phyloP scores from a whole-genome alignment of 345 rosid species.

The Sisymbrium altissimum region DNA sequence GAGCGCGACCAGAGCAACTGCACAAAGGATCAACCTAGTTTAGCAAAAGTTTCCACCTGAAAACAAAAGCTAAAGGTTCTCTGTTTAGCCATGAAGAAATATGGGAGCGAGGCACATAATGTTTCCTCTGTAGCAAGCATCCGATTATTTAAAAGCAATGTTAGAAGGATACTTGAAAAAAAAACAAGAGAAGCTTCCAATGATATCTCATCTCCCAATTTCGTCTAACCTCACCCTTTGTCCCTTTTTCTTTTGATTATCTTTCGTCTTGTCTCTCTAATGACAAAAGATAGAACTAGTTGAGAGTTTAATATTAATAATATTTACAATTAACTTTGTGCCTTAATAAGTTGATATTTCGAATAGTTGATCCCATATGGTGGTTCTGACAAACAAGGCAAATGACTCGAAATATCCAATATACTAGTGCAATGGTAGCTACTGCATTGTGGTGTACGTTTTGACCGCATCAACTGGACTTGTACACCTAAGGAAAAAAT shows the following conservation, averaged over 20 bases:
- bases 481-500: neutral
- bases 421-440: neutral
- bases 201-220: neutral
- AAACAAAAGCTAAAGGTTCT: neutral
- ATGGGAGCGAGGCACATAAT: slow-evolving; percentile 8
- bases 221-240: neutral
- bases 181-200: neutral
- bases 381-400: too few relatives aligned
- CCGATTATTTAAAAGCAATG: neutral
- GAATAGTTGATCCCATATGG: too few relatives aligned
- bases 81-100: neutral
- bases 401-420: too few relatives aligned
- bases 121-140: slow-evolving; percentile 23
- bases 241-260: neutral
- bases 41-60: slow-evolving; percentile 11
- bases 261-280: neutral
- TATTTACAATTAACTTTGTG: neutral
- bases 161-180: neutral
- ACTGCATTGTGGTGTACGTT: neutral
- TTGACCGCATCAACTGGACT: neutral
- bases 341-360: neutral
- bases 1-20: neutral
- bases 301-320: neutral
- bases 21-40: slow-evolving; percentile 32
- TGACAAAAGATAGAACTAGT: neutral